These are phyloP conservation scores for Penicillium atrosanguineum DNA, from an alignment of 495 filamentous ascomycete genomes.

Conservation along the genomic window DNA sequence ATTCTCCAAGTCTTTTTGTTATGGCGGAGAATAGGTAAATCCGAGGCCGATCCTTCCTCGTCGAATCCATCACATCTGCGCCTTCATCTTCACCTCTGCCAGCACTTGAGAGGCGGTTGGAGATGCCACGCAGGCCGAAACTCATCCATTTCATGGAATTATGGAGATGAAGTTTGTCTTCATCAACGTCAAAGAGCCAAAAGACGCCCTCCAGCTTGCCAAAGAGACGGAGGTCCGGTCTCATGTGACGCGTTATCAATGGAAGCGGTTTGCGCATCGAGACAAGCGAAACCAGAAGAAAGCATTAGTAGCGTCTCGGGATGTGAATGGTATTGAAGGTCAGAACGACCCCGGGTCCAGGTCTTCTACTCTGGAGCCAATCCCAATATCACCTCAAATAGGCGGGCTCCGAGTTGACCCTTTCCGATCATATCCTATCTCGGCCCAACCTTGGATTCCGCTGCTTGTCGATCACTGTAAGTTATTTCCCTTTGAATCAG, in stretches of 20 bases:
- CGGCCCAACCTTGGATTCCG: slow-evolving; percentile 26
- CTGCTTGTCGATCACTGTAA: slow-evolving; percentile 41
- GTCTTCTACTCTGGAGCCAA: not conserved
- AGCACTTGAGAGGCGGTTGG: not conserved
- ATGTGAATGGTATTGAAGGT: not conserved
- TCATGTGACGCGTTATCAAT: slow-evolving; percentile 32
- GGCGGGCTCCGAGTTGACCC: slow-evolving; percentile 40
- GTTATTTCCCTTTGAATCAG: not conserved
- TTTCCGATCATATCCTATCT: slow-evolving; percentile 35
- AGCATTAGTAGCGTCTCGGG: not conserved
- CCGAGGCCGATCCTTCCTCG: not conserved
- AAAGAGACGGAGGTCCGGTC: slow-evolving; percentile 28
- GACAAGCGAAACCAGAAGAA: slow-evolving; percentile 4
- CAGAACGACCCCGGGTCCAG: not conserved
- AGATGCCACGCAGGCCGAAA: not conserved
- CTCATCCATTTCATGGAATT: not conserved
- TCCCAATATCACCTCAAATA: slow-evolving; percentile 17
- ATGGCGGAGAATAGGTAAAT: slow-evolving; percentile 7
- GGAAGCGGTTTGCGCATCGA: slow-evolving; percentile 14
- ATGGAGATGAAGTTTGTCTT: slow-evolving; percentile 25
- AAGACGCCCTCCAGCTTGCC: slow-evolving; percentile 26
- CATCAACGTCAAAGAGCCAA: slow-evolving; percentile 29
- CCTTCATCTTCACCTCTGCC: not conserved
- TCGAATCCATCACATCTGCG: not conserved
- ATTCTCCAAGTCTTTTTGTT: too few species aligned